Evolutionary conservation across 768 basidiomycete genomes (phyloP), one percentile per base, ranked within the genome.

Genomic region (Daedaleopsis sinensis): DNA sequence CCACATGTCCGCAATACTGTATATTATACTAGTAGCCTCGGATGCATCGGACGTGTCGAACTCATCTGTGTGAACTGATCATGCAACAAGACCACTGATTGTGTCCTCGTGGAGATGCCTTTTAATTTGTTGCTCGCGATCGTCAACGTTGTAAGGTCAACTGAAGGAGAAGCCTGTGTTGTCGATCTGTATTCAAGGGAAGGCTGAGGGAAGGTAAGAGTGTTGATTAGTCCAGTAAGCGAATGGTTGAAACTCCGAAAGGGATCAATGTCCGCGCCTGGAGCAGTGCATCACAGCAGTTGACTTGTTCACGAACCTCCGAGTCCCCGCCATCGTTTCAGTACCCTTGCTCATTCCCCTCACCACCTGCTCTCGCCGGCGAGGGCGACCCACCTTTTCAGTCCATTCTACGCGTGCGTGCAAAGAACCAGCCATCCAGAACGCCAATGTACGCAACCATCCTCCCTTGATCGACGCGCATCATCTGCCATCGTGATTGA

Each of bases 301-400:
- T 57, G 55, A 58, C 57, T 63, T 58, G 62, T 57, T 63, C 57
- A 62, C 57, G 46, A 32, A 62, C 57, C 57, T 23, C 44, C 44
- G 44, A 46, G n/a, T 46, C 47, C 23, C 46, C 36, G 52, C 57
- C 62, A 57, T 64, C 62, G 62, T 57, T 64, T 59, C 53, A 44
- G 36, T 47, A 51, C 50, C 52, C 55, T 55, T 51, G 52, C 62
- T 56, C 50, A 42, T 64, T 55, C 57, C 47, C 39, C 53, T 55
- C 51, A 37, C 55, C 43, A 37, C 37, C 59, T 55, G 57, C 64
- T 65, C 67, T 67, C 67, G 67, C 67, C 61, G 67, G 67, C 67
- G 67, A 67, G 67, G 62, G 67, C 59, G 54, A 59, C 58, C 42
- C 48, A 58, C 58, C 58, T 63, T 52, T 47, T 46, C 50, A 64